These are phyloP conservation scores for Ceratonia siliqua DNA, from an alignment of 306 rosid genomes.

Conservation along the genomic window DNA sequence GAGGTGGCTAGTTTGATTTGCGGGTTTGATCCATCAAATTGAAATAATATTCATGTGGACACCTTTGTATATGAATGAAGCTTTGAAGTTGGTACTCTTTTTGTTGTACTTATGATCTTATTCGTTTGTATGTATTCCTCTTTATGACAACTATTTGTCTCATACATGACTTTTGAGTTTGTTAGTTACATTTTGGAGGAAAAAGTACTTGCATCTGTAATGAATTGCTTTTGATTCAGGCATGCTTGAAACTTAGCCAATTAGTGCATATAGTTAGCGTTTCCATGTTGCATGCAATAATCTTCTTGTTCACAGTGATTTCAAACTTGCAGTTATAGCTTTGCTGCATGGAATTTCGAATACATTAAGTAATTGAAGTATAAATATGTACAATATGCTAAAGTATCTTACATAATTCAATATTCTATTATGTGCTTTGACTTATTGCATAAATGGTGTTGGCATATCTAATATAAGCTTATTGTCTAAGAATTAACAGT, in stretches of 20 bases:
- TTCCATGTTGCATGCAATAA: no score
- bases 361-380: background rate
- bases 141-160: background rate
- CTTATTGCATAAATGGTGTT: background rate
- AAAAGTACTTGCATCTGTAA: background rate
- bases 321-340: background rate
- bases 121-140: no score
- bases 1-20: no score
- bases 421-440: conserved; percentile 4
- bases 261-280: background rate
- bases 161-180: background rate
- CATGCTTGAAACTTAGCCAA: background rate
- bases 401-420: background rate
- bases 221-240: background rate
- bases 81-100: no score
- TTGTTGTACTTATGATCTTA: no score
- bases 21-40: no score
- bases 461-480: background rate
- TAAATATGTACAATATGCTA: background rate
- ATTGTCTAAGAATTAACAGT: background rate
- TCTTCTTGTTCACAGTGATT: conserved; percentile 14
- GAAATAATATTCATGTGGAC: no score
- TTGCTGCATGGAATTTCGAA: background rate
- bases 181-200: background rate
- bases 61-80: no score